Conservation (phyloP, 169 alveolate species). For the Condylostoma magnum region DNA sequence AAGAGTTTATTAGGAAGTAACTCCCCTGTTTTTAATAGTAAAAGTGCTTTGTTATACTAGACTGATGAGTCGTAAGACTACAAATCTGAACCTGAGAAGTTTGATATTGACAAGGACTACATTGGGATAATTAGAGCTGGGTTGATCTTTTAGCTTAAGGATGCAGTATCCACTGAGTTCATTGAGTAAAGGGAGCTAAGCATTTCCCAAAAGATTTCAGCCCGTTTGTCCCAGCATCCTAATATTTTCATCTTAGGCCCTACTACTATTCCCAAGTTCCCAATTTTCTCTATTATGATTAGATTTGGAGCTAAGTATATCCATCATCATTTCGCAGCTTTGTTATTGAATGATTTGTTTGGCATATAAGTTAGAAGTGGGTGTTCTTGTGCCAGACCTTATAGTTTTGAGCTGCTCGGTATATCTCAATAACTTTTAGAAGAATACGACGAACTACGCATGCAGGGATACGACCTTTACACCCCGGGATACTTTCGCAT, state of each 20-base stretch:
- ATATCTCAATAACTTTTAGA: conserved; percentile 59
- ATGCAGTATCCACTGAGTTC: conserved; percentile 52
- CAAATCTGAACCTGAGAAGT: conserved; percentile 77
- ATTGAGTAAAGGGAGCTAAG: conserved; percentile 38
- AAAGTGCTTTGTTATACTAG: conserved; percentile 90
- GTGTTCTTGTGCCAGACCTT: conserved; percentile 94
- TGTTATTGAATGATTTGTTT: conserved; percentile 90
- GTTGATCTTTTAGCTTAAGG: conserved; percentile 66
- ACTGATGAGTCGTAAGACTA: conserved; percentile 83
- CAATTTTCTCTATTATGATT: conserved; percentile 43
- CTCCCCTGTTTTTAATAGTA: conserved; percentile 82
- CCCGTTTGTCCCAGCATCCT: conserved; percentile 16
- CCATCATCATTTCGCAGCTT: conserved; percentile 89
- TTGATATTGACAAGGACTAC: conserved; percentile 94
- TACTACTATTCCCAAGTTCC: conserved; percentile 10
- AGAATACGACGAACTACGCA: conserved; percentile 66
- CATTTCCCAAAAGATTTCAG: conserved; percentile 6
- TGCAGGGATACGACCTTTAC: conserved; percentile 85
- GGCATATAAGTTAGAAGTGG: conserved; percentile 94
- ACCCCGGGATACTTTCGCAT: conserved; percentile 92
- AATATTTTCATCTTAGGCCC: conserved; percentile 36
- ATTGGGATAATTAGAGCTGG: conserved; percentile 90
- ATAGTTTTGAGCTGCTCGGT: conserved; percentile 84
- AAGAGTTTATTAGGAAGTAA: conserved; percentile 68
- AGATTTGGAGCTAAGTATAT: conserved; percentile 59